These are phyloP conservation scores for Leccinum colubrinum DNA, from an alignment of 1,284 basidiomycete species.

Conservation along the genomic window DNA sequence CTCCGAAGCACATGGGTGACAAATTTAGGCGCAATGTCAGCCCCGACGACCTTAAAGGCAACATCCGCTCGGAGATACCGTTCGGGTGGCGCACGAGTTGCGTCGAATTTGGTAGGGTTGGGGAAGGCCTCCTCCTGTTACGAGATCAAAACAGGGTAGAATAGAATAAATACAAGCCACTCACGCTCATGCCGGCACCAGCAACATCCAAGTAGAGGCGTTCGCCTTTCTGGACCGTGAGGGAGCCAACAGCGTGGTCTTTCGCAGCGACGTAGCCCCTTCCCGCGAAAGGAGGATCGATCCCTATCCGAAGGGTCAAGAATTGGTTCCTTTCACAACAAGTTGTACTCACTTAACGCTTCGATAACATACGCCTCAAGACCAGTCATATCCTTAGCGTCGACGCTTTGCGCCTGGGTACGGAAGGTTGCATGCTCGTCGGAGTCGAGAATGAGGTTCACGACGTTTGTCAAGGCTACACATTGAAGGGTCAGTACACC, in stretches of 20 bases:
- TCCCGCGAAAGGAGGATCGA: conserved; percentile 48
- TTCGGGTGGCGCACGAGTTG: conserved; percentile 43
- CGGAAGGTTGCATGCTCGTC: conserved; percentile 41
- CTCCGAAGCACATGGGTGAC: conserved; percentile 47
- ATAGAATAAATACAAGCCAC: background rate
- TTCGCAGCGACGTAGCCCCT: conserved; percentile 39
- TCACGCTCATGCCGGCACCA: conserved; percentile 54
- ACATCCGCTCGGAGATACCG: conserved; percentile 56
- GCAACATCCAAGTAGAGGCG: conserved; percentile 61
- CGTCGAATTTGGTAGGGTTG: conserved; percentile 46
- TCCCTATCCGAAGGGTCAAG: conserved; percentile 33
- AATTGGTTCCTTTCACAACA: background rate
- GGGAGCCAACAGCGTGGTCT: conserved; percentile 42
- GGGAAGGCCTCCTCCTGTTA: conserved; percentile 48
- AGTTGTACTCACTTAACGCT: conserved; percentile 54
- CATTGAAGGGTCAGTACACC: conserved; percentile 4
- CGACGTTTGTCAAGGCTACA: conserved; percentile 46
- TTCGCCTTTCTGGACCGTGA: conserved; percentile 44
- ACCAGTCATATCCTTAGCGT: conserved; percentile 35
- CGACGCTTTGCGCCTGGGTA: conserved; percentile 35
- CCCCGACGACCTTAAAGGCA: conserved; percentile 54
- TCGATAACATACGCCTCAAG: conserved; percentile 61
- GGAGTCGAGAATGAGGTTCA: conserved; percentile 61
- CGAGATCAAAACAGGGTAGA: background rate
- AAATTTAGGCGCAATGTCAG: conserved; percentile 53